Percentiles rank a stretch among this genome's conserved stretches.
Conservation (phyloP, 2,329 filamentous ascomycete genomes). For the Paramyrothecium sp. region DNA sequence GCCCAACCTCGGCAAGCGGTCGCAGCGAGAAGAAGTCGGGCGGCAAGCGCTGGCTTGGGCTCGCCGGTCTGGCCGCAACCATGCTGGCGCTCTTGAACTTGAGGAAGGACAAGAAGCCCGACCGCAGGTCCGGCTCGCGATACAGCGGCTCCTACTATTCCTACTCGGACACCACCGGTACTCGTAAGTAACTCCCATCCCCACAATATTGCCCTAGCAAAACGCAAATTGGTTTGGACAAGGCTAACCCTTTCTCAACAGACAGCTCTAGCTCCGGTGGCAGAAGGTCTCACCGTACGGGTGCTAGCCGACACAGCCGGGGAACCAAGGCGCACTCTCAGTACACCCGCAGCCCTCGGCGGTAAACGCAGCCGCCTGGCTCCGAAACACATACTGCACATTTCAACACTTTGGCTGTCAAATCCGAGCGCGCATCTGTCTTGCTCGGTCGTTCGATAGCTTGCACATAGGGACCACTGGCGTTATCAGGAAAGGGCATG, state of each 20-base stretch:
- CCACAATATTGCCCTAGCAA: constrained; percentile 1
- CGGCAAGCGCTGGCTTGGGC: constrained; percentile 51
- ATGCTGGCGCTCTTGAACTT: constrained; percentile 54
- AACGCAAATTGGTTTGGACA: not conserved
- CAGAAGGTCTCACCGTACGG: constrained; percentile 35
- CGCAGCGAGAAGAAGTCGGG: constrained; percentile 50
- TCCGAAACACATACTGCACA: not conserved
- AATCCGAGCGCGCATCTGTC: not conserved
- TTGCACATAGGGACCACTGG: not conserved
- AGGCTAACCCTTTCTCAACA: constrained; percentile 23
- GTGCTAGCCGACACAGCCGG: constrained; percentile 29
- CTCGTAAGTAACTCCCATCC: constrained; percentile 43
- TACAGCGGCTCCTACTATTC: constrained; percentile 55
- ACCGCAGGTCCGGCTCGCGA: constrained; percentile 36
- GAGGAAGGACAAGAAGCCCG: constrained; percentile 46
- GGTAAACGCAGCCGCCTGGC: not conserved
- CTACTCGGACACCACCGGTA: constrained; percentile 47
- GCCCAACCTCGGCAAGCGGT: constrained; percentile 36
- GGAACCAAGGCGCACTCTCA: constrained; percentile 22
- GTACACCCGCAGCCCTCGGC: constrained; percentile 21
- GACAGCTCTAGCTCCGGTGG: constrained; percentile 45
- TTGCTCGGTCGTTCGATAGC: not conserved
- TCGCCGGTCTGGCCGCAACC: constrained; percentile 50
- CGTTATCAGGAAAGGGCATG: not conserved
- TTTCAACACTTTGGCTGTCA: not conserved